Evolutionary conservation across 208 protist genomes (phyloP).

Genomic region (Trypanosoma theileri): DNA sequence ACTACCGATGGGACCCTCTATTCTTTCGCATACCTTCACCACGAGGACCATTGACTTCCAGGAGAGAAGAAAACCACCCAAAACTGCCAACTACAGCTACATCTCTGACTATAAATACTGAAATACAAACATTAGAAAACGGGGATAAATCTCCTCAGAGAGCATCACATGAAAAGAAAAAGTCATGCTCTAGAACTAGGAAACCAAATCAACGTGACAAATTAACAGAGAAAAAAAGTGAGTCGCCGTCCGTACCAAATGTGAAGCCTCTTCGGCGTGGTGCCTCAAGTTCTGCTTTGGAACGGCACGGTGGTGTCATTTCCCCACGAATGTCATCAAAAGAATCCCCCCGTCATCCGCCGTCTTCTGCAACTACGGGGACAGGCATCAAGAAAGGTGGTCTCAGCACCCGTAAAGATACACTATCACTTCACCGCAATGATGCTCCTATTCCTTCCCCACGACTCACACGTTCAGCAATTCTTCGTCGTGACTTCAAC

Average conservation of each 20-base stretch:
- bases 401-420: no score
- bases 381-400: background rate
- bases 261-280: background rate
- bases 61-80: no score
- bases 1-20: slow-evolving; percentile 39
- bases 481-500: slow-evolving; percentile 19
- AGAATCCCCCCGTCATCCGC: background rate
- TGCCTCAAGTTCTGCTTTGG: background rate
- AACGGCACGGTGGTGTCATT: background rate
- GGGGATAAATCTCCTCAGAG: no score
- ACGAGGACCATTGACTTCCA: background rate
- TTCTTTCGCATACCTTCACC: slow-evolving; percentile 35
- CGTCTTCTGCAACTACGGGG: background rate
- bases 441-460: background rate
- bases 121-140: no score
- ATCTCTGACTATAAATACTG: no score
- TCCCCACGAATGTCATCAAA: background rate
- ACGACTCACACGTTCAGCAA: slow-evolving; percentile 18
- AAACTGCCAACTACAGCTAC: no score
- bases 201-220: background rate
- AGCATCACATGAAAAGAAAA: background rate
- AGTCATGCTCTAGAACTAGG: background rate
- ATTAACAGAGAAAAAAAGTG: background rate
- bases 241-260: background rate
- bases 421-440: no score